Evolutionary conservation across 129 eudicot species (phyloP), one percentile per base, ranked within the genome.

Genomic region (Kitagawia praeruptora): DNA sequence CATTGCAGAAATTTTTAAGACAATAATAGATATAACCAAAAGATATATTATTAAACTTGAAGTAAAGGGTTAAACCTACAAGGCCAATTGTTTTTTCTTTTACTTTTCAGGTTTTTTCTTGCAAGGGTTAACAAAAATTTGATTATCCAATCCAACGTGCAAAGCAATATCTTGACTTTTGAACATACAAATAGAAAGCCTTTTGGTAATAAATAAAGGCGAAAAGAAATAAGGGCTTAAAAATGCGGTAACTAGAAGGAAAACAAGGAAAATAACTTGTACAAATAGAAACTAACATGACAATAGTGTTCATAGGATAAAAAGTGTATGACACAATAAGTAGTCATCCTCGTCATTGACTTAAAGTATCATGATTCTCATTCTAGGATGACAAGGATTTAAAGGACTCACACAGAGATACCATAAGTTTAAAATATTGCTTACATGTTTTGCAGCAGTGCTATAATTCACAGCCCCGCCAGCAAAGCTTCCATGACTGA

Each of bases 401-500:
- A 45, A 15, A 5, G 34, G 38, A 46, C 16, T 44, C 21, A 9
- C 47, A 45, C 53, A 11, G 9, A 40, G 23, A 73, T 5, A 12
- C 11, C 38, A 48, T 47, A 19, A 72, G 5, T 42, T 19, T 27
- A 46, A 42, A 66, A 66, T 48, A 74, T 13, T 66, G 53, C 86
- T 71, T 86, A 96, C 99, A 87, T 79, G 75, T 78, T 90, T 90
- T 40, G 84, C 61, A 77, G 85, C 75, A 31, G 76, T 69, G 71
- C 80, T 79, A 54, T 82, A 90, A 75, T 40, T 48, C 47, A 39
- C 77, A 49, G 80, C 70, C 73, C 91, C 84, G 78, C 87, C 84
- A 56, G 86, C 92, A 80, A 48, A 74, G 86, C 83, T 80, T 82
- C 87, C 89, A 66, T 77, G 87, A 83, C 97, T 90, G 87, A 80